Conservation (phyloP, 2,329 filamentous ascomycete species). For the Arthrobotrys megalospora region DNA sequence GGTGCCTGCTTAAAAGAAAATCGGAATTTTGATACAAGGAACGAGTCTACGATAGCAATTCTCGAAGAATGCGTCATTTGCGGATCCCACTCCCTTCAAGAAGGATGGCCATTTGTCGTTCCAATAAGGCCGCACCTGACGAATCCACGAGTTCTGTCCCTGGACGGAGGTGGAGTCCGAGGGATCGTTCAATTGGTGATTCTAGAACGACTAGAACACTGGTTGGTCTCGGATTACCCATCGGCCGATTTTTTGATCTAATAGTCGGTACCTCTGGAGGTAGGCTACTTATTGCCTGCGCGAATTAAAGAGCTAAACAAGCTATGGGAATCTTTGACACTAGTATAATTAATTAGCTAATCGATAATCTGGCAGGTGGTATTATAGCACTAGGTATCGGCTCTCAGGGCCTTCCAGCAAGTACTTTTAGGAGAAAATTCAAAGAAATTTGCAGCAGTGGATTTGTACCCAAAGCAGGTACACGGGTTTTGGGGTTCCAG, state of each 20-base stretch:
- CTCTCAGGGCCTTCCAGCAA: background rate
- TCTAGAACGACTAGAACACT: conserved; percentile 2
- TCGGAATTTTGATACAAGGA: background rate
- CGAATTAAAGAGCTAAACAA: too few species aligned
- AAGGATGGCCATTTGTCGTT: conserved; percentile 22
- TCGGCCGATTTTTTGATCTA: conserved; percentile 33
- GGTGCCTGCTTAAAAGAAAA: conserved; percentile 2
- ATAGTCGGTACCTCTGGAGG: conserved; percentile 17
- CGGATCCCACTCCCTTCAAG: background rate
- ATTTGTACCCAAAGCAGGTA: background rate
- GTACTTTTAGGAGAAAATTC: background rate
- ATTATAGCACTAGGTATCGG: conserved; percentile 32
- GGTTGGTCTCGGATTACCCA: conserved; percentile 26
- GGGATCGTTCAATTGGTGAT: conserved; percentile 20
- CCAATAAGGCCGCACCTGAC: conserved; percentile 3
- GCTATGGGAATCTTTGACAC: too few species aligned
- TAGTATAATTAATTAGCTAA: background rate
- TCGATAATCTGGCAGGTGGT: conserved; percentile 18
- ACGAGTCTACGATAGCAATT: background rate
- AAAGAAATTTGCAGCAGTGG: background rate
- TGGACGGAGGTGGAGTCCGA: conserved; percentile 34
- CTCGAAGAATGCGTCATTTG: conserved; percentile 20
- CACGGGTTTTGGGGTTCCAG: background rate
- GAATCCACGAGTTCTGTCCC: conserved; percentile 12
- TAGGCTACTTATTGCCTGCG: background rate